Evolutionary conservation across 495 filamentous ascomycete genomes (phyloP).

Genomic region (Opeltia flavorubescens): DNA sequence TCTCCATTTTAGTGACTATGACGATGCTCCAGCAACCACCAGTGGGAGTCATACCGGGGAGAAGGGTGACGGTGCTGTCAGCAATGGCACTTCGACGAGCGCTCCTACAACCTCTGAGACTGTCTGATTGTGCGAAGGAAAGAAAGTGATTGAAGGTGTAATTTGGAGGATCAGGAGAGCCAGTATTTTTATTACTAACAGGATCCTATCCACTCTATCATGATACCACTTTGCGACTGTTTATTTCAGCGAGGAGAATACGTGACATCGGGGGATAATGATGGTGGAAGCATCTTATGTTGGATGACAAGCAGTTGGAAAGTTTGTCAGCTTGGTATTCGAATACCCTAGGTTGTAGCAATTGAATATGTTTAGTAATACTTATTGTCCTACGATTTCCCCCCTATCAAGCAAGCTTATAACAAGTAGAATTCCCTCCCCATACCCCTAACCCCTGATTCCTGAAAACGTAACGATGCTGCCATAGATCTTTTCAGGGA

Average conservation of each 20-base stretch:
- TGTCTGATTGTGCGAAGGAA: not conserved
- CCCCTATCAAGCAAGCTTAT: too few species aligned
- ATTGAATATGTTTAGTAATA: too few species aligned
- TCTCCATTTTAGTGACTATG: conserved; percentile 26
- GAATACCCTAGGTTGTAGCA: too few species aligned
- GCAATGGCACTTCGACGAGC: not conserved
- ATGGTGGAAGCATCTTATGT: too few species aligned
- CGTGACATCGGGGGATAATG: too few species aligned
- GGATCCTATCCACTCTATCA: not conserved
- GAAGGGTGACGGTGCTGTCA: not conserved
- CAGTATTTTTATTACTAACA: not conserved
- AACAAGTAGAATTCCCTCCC: too few species aligned
- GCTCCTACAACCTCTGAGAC: not conserved
- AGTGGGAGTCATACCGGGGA: not conserved
- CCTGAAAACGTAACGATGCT: too few species aligned
- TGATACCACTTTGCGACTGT: not conserved
- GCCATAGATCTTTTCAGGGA: too few species aligned
- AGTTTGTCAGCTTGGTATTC: too few species aligned
- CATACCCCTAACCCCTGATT: too few species aligned
- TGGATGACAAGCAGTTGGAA: too few species aligned
- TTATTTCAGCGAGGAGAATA: not conserved
- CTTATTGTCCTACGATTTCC: too few species aligned
- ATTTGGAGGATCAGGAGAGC: not conserved
- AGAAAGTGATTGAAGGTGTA: not conserved
- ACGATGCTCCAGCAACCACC: conserved; percentile 9